Evolutionary conservation across 306 rosid species (phyloP), one percentile per base, ranked within the genome.

Genomic region (Inga oerstediana): DNA sequence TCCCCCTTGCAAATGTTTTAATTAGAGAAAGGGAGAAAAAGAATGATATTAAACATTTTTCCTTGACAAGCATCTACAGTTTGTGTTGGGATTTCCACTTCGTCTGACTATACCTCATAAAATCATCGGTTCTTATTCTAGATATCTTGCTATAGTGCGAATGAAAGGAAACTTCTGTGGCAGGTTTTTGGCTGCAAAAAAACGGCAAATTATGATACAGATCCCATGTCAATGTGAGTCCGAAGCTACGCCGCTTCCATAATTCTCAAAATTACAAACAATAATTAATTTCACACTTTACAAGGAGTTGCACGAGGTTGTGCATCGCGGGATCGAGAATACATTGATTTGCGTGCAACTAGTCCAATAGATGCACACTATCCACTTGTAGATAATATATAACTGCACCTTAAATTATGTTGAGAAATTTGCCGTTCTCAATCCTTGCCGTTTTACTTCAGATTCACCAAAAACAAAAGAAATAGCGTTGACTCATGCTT

Each of bases 351-450:
- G 39, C n/a, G 22, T 1, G 58, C 37, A 44, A 13, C 24, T 24
- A 43, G 75, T 44, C 59, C 20, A 16, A 12, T 15, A 22, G 34
- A 44, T 3, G 52, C 54, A 22, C 56, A 13, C 1, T 12, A 10
- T n/a, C 48, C 34, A n/a, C 52, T 43, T 41, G 45, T 43, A 46
- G 39, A 78, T 80, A 79, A 34, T 67, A 80, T 20, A 67, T 77
- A 72, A 54, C 46, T 8, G 37, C 39, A 59, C 65, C 54, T 78
- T 52, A 76, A 24, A 61, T 44, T 79, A 24, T 24, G 72, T 65
- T 51, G 45, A 80, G 82, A 70, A 79, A 76, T 48, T 76, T 32
- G 75, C 49, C 7, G 11, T 66, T 86, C 82, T 71, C 58, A 68
- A 79, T 41, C 65, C 56, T 76, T 43, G 59, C 79, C 35, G 76